Evolutionary conservation across 192 early-diverging fungal genomes (phyloP), one percentile per base, ranked within the genome.

Genomic region (Gigaspora rosea): DNA sequence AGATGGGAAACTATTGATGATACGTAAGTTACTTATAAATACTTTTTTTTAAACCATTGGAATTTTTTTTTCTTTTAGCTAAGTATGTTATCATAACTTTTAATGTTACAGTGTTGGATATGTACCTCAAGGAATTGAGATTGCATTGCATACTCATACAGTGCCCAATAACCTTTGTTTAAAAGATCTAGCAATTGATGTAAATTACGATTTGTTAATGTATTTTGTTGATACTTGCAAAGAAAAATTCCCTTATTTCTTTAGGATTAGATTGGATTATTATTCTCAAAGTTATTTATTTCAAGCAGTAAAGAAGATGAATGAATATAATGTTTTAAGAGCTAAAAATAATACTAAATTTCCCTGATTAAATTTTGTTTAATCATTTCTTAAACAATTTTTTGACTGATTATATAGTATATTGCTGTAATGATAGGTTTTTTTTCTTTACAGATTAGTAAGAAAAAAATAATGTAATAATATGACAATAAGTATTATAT

Each of bases 221-320:
- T 57, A 61, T 15, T 33, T 84, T 32, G 73, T 56, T 0, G 48
- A 78, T 35, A 79, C 20, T n/a, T 84, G 78, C 52, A 80, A 78
- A 32, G 18, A 66, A 6, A 51, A 61, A 50, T 84, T 81, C 79
- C 79, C 77, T 15, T 84, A 84, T 35, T 79, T 79, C 78, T 84
- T 80, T 72, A 79, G 80, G 16, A 70, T 84, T 10, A 73, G 79
- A 4, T 66, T 82, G 54, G 81, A 84, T 66, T 52, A 80, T 71
- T 84, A 84, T 49, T 82, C 80, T 80, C 59, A 82, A 27, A 78
- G 83, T n/a, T 58, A 78, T 67, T 66, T 84, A 22, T 82, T 84
- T 58, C 66, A 78, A 35, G 70, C 80, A 10, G 79, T 70, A 9
- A 80, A 59, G 15, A 59, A 52, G 2, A 78, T 82, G 51, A 84